Base-by-base conservation (phyloP, 169 alveolate species). In the Plasmodium chabaudi region DNA sequence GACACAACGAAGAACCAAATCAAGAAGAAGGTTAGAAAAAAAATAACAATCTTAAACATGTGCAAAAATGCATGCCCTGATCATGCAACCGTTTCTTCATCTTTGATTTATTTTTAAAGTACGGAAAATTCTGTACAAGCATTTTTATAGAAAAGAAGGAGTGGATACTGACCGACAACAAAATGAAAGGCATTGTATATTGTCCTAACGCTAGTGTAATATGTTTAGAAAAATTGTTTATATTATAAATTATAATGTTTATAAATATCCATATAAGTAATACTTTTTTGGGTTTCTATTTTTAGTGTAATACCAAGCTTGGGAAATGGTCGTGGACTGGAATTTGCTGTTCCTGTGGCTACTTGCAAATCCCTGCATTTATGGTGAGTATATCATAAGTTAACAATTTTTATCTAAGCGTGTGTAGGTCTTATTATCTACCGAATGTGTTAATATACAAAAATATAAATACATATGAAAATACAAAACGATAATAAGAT, bases 271-370 rank as follows among this genome's bases (percentile, higher is more conserved):
- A 39, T 44, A n/a, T 10, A 10, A 13, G 7, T 12, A 1, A 7
- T 65, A 1, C 21, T 42, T 13, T 13, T 65, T 65, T 72, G 25
- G 5, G 34, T 72, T 56, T 15, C 55, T 55, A 13, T 55, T 12
- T 55, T 56, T 46, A 79, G 89, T 79, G 89, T 49, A 79, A 69
- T 15, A 46, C 49, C 1, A 79, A 79, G 23, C 49, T 79, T 51
- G 89, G 89, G 0, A 79, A 79, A 46, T 79, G 89, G 89, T 79
- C 89, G 5, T 79, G 89, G 89, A 79, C 55, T 7, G 89, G 89
- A 4, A 79, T 79, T 4, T 79, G 89, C n/a, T 79, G 89, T 57
- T 79, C 89, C 44, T 79, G 89, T 47, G 89, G 89, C 1, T 79
- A 79, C 46, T 53, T 79, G 44, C 89, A 79, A 55, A 64, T 65